Evolutionary conservation across 495 filamentous ascomycete genomes (phyloP), one percentile per base, ranked within the genome.

Genomic region (Acidomyces sp.): DNA sequence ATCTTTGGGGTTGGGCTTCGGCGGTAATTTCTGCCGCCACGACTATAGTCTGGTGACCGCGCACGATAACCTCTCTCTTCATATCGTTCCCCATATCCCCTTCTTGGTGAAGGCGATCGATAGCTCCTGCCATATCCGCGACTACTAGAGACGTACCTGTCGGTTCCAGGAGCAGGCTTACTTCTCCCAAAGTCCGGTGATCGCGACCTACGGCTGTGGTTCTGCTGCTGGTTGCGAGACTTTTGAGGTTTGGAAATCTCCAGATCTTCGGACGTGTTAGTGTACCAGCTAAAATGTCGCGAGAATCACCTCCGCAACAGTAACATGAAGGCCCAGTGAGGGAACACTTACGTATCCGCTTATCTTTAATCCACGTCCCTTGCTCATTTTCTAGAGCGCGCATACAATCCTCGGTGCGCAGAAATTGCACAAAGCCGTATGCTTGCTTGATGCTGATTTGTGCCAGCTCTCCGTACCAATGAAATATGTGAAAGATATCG

Each of bases 361-460:
- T 74, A 13, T 85, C 87, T 55, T 80, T 70, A 5, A 95, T 68
- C 17, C 82, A 64, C 17, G 72, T 71, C 3, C 82, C 84, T 60
- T 96, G 83, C 46, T 93, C 78, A 3, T 63, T 63, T 18, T 80
- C 68, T 42, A 95, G 68, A 11, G 87, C 85, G 20, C 67, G 64
- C 43, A 72, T 65, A 48, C 85, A 90, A 49, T 85, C 77, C 10
- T 63, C 63, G 3, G 74, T 62, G 25, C 85, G 83, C 39, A 93
- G 68, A 46, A 88, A 97, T 55, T 97, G 90, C 28, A 95, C 85
- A 53, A 97, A 97, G 3, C 90, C 90, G 62, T 93, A 97, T 2
- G 86, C 86, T 57, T 87, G 84, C 55, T 96, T 96, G 54, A 97
- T 83, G 2, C 87, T 94, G 27, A 97, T 85, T 57, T 97, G 90